These are phyloP conservation scores for Calonectria pseudoturangicola DNA, from an alignment of 2,329 filamentous ascomycete species.

Conservation along the genomic window DNA sequence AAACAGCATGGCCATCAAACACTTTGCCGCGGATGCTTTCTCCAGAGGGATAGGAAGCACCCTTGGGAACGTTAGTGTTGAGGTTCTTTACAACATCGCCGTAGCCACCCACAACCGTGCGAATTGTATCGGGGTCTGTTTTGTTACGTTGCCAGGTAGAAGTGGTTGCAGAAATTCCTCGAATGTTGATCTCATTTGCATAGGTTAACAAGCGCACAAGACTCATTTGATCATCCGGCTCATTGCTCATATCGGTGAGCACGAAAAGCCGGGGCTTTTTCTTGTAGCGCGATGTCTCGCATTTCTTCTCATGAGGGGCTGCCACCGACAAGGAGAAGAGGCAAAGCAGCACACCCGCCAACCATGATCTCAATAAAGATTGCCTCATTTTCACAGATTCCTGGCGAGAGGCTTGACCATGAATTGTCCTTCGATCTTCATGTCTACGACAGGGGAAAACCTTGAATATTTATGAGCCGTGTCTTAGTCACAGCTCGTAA, in stretches of 20 bases:
- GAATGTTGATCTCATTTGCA: conserved; percentile 33
- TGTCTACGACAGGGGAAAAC: neutral
- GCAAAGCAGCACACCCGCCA: neutral
- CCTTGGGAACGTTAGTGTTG: neutral
- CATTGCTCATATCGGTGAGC: conserved; percentile 35
- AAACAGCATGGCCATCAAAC: conserved; percentile 8
- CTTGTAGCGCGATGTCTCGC: conserved; percentile 27
- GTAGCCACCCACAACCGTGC: neutral
- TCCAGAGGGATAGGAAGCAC: conserved; percentile 3
- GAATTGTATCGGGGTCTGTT: conserved; percentile 1
- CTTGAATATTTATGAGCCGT: neutral
- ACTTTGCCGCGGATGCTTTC: neutral
- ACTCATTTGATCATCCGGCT: conserved; percentile 37
- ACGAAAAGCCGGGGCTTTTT: conserved; percentile 33
- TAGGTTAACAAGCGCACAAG: conserved; percentile 33
- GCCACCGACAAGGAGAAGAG: neutral
- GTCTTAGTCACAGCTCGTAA: no score
- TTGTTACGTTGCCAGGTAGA: neutral
- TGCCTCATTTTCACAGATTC: neutral
- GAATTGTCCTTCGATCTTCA: neutral
- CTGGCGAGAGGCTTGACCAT: neutral
- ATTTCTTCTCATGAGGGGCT: neutral
- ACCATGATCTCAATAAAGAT: neutral
- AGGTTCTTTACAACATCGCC: neutral
- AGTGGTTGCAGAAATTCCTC: neutral